phyloP scores from a whole-genome alignment of 2,329 filamentous ascomycete genomes.

The Trichoderma simmonsii region DNA sequence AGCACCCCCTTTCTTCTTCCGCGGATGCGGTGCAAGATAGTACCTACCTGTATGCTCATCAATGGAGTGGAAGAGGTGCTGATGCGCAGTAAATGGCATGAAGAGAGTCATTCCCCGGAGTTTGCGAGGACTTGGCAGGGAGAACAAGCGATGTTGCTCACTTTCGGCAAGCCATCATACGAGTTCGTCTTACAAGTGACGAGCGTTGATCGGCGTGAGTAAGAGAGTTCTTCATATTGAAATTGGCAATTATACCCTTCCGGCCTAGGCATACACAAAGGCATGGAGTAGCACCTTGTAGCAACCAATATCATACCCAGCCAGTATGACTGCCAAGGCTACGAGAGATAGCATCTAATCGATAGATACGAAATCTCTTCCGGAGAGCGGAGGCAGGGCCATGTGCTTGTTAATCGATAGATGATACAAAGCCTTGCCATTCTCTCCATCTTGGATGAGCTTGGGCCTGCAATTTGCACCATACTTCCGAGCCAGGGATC shows the following conservation, averaged over 20 bases:
- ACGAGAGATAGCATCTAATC: neutral
- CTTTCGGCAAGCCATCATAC: neutral
- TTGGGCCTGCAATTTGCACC: slow-evolving; percentile 11
- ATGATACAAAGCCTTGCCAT: neutral
- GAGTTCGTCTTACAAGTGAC: neutral
- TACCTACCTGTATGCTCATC: neutral
- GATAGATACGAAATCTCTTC: neutral
- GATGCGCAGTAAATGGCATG: neutral
- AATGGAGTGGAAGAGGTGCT: neutral
- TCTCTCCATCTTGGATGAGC: neutral
- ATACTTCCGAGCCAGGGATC: slow-evolving; percentile 10
- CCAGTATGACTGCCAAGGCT: neutral
- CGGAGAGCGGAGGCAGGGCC: neutral
- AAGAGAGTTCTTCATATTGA: neutral
- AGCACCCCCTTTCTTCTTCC: neutral
- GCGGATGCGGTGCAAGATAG: neutral
- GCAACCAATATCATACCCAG: neutral
- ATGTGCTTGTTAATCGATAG: neutral
- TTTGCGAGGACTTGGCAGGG: neutral
- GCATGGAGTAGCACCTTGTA: neutral
- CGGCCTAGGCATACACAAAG: neutral
- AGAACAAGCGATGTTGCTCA: neutral
- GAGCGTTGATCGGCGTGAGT: neutral
- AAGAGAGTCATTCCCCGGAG: neutral
- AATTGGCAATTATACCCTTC: neutral